These are phyloP conservation scores for Alternaria ventricosa DNA, from an alignment of 2,329 filamentous ascomycete genomes.

Conservation along the genomic window DNA sequence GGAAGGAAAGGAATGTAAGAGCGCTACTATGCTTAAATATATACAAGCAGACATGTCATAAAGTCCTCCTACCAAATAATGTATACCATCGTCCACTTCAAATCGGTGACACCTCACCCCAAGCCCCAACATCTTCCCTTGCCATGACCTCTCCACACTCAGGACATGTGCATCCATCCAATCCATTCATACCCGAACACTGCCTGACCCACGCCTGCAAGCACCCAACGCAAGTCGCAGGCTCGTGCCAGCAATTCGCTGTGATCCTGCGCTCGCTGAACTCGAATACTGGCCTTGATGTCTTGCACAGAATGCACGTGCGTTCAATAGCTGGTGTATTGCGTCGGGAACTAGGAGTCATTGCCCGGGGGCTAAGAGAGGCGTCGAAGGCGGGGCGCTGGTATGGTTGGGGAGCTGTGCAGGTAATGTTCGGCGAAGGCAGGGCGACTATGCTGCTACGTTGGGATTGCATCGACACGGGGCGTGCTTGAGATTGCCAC, in stretches of 20 bases:
- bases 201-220: slow-evolving; percentile 34
- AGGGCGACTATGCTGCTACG: slow-evolving; percentile 3
- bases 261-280: slow-evolving; percentile 34
- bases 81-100: not conserved
- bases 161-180: slow-evolving; percentile 33
- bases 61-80: not conserved
- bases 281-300: slow-evolving; percentile 20
- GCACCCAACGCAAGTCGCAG: slow-evolving; percentile 36
- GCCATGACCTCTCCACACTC: slow-evolving; percentile 38
- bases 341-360: slow-evolving; percentile 15
- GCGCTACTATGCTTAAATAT: not conserved
- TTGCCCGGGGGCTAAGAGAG: slow-evolving; percentile 9
- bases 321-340: slow-evolving; percentile 26
- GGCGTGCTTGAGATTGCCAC: slow-evolving; percentile 14
- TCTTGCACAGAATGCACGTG: slow-evolving; percentile 39
- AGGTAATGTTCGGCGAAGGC: slow-evolving; percentile 5
- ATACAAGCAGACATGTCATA: not conserved
- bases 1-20: slow-evolving; percentile 1
- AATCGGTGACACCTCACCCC: slow-evolving; percentile 20
- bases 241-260: slow-evolving; percentile 36
- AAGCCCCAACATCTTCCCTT: slow-evolving; percentile 33
- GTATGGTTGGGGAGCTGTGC: slow-evolving; percentile 11
- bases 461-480: slow-evolving; percentile 22
- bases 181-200: slow-evolving; percentile 24
- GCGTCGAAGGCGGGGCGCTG: not conserved